Percentiles rank a stretch among this genome's conserved stretches.
phyloP scores from a whole-genome alignment of 2,329 filamentous ascomycete species.

The Microascus cirrosus region DNA sequence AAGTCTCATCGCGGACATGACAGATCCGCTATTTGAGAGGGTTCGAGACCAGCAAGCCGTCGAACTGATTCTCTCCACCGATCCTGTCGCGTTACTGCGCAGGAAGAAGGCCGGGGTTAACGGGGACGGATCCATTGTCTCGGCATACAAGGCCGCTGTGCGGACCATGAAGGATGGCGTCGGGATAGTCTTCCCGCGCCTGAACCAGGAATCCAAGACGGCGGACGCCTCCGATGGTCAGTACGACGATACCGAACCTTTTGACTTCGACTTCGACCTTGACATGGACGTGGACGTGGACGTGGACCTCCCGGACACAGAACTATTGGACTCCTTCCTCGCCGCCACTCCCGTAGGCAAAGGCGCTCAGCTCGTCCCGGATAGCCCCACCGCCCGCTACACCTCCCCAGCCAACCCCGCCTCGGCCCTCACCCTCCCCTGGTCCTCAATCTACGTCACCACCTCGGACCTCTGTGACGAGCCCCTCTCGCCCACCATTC shows the following conservation, averaged over 20 bases:
- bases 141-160: slow-evolving; percentile 9
- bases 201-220: slow-evolving; percentile 6
- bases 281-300: slow-evolving; percentile 16
- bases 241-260: background rate
- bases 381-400: slow-evolving; percentile 42
- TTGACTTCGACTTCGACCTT: slow-evolving; percentile 5
- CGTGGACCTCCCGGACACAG: slow-evolving; percentile 25
- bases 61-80: slow-evolving; percentile 53
- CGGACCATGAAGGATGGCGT: slow-evolving; percentile 9
- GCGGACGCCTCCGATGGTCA: background rate
- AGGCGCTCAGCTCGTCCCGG: slow-evolving; percentile 60
- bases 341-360: slow-evolving; percentile 41
- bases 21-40: slow-evolving; percentile 75
- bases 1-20: slow-evolving; percentile 62
- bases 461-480: slow-evolving; percentile 51
- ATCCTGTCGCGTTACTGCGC: slow-evolving; percentile 19
- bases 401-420: slow-evolving; percentile 26
- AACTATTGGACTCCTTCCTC: slow-evolving; percentile 25
- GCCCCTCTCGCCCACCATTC: slow-evolving; percentile 37
- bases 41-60: slow-evolving; percentile 62
- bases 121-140: slow-evolving; percentile 7
- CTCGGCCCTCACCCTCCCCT: slow-evolving; percentile 41
- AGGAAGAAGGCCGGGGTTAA: slow-evolving; percentile 6
- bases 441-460: slow-evolving; percentile 61
- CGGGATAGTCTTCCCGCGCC: slow-evolving; percentile 7